These are phyloP conservation scores for Ochromonas danica DNA, from an alignment of 108 stramenopile species.

Conservation along the genomic window DNA sequence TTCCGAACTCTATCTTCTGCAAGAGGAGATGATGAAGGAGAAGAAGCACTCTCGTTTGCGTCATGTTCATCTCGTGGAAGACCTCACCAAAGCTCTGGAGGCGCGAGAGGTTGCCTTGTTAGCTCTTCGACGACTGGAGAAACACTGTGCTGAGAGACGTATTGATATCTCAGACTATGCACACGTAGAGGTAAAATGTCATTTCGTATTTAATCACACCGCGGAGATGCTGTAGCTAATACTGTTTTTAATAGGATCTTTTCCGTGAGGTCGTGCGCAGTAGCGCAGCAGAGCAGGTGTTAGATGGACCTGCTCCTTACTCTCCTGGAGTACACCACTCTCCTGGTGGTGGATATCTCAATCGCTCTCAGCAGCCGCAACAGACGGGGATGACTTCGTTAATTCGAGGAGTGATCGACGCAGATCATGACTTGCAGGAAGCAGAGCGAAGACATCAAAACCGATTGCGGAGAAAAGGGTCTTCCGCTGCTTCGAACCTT, in stretches of 20 bases:
- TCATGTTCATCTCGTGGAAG: not conserved
- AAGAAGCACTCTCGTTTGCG: not conserved
- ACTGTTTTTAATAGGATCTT: too few relatives aligned
- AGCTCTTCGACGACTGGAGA: not conserved
- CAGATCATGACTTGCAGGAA: not conserved
- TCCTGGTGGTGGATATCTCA: too few relatives aligned
- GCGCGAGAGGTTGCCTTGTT: not conserved
- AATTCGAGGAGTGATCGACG: not conserved
- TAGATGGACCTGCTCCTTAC: too few relatives aligned
- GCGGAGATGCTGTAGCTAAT: too few relatives aligned
- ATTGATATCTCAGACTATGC: not conserved
- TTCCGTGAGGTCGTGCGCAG: too few relatives aligned
- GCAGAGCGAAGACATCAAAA: not conserved
- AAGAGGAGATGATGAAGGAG: not conserved
- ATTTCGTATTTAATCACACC: too few relatives aligned
- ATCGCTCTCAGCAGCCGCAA: too few relatives aligned
- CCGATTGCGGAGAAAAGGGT: too few relatives aligned
- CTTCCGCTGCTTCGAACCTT: too few relatives aligned
- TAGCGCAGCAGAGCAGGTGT: too few relatives aligned
- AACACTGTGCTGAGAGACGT: not conserved
- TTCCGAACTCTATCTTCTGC: not conserved
- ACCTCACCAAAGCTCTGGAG: not conserved
- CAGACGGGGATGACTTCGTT: not conserved
- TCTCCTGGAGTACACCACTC: too few relatives aligned
- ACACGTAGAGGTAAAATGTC: not conserved